Conservation (phyloP, 1,139 yeast genomes). For the Sugiyamaella castrensis region DNA sequence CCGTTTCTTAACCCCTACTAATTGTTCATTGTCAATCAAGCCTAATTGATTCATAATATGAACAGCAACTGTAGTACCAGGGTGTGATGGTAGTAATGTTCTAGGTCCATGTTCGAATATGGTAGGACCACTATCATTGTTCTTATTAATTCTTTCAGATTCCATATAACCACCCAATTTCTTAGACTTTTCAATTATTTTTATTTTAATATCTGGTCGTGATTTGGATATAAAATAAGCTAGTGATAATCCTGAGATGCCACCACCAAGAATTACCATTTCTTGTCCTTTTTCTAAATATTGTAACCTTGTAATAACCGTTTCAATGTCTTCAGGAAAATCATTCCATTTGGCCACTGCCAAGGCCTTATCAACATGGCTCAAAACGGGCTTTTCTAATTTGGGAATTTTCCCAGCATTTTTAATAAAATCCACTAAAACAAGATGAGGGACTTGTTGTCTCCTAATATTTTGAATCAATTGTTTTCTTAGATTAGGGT, state of each 20-base stretch:
- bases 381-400: not conserved
- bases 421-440: slow-evolving; percentile 9
- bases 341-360: slow-evolving; percentile 23
- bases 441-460: slow-evolving; percentile 11
- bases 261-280: slow-evolving; percentile 65
- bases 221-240: slow-evolving; percentile 68
- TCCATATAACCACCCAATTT: slow-evolving; percentile 80
- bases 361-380: slow-evolving; percentile 15
- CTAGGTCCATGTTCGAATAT: slow-evolving; percentile 44
- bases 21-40: slow-evolving; percentile 36
- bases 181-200: slow-evolving; percentile 53
- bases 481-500: slow-evolving; percentile 7
- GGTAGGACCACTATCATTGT: too few relatives aligned
- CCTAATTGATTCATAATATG: slow-evolving; percentile 46
- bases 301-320: slow-evolving; percentile 29
- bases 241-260: slow-evolving; percentile 79
- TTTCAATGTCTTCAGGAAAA: slow-evolving; percentile 28
- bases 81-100: slow-evolving; percentile 40
- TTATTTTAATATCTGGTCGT: slow-evolving; percentile 61
- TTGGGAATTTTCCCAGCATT: slow-evolving; percentile 8
- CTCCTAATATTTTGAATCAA: slow-evolving; percentile 6
- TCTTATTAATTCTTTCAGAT: slow-evolving; percentile 36
- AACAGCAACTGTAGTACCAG: slow-evolving; percentile 35
- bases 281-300: slow-evolving; percentile 30
- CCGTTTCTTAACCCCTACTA: slow-evolving; percentile 49